Percentiles rank a stretch among this genome's conserved stretches.
These are phyloP conservation scores for Falciphora oryzae DNA, from an alignment of 2,329 filamentous ascomycete genomes.

Conservation along the genomic window DNA sequence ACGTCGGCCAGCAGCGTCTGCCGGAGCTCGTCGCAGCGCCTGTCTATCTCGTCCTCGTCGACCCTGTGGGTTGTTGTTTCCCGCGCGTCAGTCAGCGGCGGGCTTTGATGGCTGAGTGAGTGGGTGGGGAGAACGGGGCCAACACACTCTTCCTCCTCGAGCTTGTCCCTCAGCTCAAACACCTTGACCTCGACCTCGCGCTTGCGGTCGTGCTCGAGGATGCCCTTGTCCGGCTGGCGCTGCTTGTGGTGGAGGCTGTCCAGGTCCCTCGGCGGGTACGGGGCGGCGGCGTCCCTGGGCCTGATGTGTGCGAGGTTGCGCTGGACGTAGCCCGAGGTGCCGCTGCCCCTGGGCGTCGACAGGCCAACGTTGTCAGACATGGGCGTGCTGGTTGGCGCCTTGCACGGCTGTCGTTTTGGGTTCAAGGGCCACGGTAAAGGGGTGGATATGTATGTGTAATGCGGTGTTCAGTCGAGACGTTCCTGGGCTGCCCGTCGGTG, in stretches of 20 bases:
- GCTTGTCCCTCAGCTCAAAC: slow-evolving; percentile 77
- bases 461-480: background rate
- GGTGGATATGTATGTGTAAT: background rate
- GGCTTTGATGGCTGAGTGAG: background rate
- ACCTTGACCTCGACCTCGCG: slow-evolving; percentile 90
- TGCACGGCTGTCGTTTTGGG: background rate
- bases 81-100: background rate
- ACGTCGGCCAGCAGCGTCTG: slow-evolving; percentile 55
- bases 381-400: slow-evolving; percentile 8
- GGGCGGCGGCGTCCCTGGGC: slow-evolving; percentile 73
- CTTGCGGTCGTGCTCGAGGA: slow-evolving; percentile 89
- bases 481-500: background rate
- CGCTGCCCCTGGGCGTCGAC: slow-evolving; percentile 86
- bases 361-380: slow-evolving; percentile 99
- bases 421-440: background rate
- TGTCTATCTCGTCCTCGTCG: slow-evolving; percentile 88
- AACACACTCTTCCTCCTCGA: slow-evolving; percentile 81
- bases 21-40: slow-evolving; percentile 60
- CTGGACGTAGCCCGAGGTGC: slow-evolving; percentile 96
- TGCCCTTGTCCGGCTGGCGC: slow-evolving; percentile 83
- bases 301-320: slow-evolving; percentile 86
- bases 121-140: background rate
- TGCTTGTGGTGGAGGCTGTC: slow-evolving; percentile 67
- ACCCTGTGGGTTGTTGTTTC: slow-evolving; percentile 39
- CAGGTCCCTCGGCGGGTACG: slow-evolving; percentile 67